Percentiles rank a stretch among this genome's conserved stretches.
Conservation (phyloP, 2,329 filamentous ascomycete species). For the Incumbomyces delicatus region DNA sequence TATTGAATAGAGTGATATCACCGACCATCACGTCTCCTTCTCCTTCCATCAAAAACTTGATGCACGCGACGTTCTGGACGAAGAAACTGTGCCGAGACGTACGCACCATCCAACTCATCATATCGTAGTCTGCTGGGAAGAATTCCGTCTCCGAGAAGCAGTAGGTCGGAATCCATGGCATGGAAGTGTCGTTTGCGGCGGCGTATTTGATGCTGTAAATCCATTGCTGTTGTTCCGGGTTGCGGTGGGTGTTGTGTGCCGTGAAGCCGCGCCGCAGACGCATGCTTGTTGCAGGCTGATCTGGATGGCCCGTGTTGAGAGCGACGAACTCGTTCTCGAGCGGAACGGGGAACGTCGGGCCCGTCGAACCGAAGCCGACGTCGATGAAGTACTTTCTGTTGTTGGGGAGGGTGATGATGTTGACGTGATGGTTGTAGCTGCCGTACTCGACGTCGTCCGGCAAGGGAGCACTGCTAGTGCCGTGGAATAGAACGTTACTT, state of each 20-base stretch:
- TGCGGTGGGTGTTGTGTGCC: conserved; percentile 9
- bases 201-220: conserved; percentile 51
- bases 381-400: conserved; percentile 32
- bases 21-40: conserved; percentile 41
- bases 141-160: conserved; percentile 59
- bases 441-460: conserved; percentile 39
- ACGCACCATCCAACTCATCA: conserved; percentile 51
- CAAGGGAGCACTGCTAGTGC: conserved; percentile 24
- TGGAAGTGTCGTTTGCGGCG: conserved; percentile 23
- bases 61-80: conserved; percentile 43
- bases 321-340: conserved; percentile 10
- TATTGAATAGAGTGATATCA: conserved; percentile 43
- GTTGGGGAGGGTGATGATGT: conserved; percentile 46
- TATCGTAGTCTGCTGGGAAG: conserved; percentile 48
- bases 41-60: conserved; percentile 45
- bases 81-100: conserved; percentile 44
- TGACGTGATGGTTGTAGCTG: conserved; percentile 45
- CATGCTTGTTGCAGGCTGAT: not conserved
- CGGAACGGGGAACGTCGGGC: conserved; percentile 21
- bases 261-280: conserved; percentile 9
- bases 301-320: not conserved
- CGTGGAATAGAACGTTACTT: conserved; percentile 27
- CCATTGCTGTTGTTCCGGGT: conserved; percentile 43
- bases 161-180: conserved; percentile 52
- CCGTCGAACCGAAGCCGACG: conserved; percentile 19